These are phyloP conservation scores for Pascua guehoae DNA, from an alignment of 1,284 basidiomycete species.

Conservation along the genomic window DNA sequence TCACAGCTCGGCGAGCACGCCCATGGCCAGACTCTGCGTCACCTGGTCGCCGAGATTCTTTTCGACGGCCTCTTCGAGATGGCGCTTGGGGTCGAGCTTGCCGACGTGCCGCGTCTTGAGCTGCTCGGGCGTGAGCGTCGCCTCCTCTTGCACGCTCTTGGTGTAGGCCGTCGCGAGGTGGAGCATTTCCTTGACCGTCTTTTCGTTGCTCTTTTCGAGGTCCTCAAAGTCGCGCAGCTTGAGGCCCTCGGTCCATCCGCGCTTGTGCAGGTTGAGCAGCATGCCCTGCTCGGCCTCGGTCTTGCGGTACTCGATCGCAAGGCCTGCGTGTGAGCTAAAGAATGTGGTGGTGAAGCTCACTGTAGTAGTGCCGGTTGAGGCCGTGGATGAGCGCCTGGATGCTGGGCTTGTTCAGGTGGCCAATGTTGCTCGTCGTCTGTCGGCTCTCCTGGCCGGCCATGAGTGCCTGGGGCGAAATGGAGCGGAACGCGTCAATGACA, in stretches of 20 bases:
- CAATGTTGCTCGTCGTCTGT: constrained; percentile 97
- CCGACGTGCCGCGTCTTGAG: constrained; percentile 94
- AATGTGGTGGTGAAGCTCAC: no score
- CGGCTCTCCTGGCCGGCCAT: constrained; percentile 85
- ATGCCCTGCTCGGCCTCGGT: constrained; percentile 96
- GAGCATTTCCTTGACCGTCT: constrained; percentile 92
- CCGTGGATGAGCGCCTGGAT: constrained; percentile 97
- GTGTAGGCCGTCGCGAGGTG: constrained; percentile 85
- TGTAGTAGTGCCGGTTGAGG: constrained; percentile 93
- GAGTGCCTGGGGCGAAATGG: constrained; percentile 82
- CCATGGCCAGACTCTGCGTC: constrained; percentile 86
- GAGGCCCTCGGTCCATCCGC: constrained; percentile 95
- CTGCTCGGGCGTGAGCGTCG: constrained; percentile 81
- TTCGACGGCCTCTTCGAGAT: constrained; percentile 94
- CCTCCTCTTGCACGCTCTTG: constrained; percentile 93
- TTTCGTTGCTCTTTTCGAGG: constrained; percentile 81
- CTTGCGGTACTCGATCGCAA: constrained; percentile 94
- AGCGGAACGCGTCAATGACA: constrained; percentile 97
- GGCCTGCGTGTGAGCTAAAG: constrained; percentile 33
- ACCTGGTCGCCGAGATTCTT: constrained; percentile 94
- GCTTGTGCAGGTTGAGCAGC: constrained; percentile 95
- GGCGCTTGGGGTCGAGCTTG: constrained; percentile 95
- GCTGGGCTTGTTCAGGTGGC: constrained; percentile 96
- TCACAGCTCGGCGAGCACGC: constrained; percentile 80
- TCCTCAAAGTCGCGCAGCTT: constrained; percentile 81